Evolutionary conservation across 768 basidiomycete genomes (phyloP), one percentile per base, ranked within the genome.

Genomic region (Fibroporia radiculosa): DNA sequence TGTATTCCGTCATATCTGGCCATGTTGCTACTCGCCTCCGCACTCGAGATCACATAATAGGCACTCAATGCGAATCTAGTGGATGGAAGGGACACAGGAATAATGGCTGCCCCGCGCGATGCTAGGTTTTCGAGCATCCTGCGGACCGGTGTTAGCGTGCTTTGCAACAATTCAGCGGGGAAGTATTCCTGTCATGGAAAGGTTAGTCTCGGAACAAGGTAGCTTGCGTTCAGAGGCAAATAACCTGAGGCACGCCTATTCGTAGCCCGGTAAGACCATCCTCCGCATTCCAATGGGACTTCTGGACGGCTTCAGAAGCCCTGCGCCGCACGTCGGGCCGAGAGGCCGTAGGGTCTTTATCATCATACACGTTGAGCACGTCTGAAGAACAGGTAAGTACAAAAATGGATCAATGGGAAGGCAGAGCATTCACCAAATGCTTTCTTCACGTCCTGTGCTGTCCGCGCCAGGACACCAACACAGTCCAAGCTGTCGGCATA

Each of bases 401-500:
- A 19, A 14, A 44, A 13, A 18, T 4, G 8, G 6, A 24, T 12
- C 2, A 8, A 11, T 38, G 18, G 47, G 37, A 39, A 25, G 16
- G 19, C n/a, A n/a, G n/a, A 24, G n/a, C 10, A 61, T 80, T 45
- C 49, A 92, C 91, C 69, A 49, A 89, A 93, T 2, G 88, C 73
- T 2, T 62, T 55, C 27, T 70, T 53, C 1, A 80, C 72, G 0
- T 64, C 65, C 12, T 63, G 56, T 0, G 86, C 73, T 14, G 73
- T 68, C 33, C 62, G 66, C 0, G 78, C 82, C 37, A 99, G 62
- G 4, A 98, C 66, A 0, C 95, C 95, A 0, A 99, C 92, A 52
- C 90, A 93, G 56, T 99, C 96, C 11, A 99, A 66, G 49, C 91
- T 93, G 56, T 96, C 93, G 1, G 95, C 95, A 53, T 89, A 99